Base-by-base conservation (phyloP, 495 filamentous ascomycete species). In the Glutinoglossum americanum region DNA sequence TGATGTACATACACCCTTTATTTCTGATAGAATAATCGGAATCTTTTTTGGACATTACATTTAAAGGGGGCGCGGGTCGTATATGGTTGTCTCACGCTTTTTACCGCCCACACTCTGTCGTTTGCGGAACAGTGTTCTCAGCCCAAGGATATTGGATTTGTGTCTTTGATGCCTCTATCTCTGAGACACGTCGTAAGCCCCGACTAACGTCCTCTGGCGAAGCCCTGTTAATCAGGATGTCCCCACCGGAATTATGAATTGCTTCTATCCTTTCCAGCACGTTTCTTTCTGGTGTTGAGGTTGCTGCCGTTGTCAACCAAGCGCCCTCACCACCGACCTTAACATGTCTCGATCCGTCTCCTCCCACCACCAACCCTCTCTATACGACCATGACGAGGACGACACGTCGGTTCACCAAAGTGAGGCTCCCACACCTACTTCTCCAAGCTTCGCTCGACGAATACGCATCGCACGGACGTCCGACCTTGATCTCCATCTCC, bases 401-500 rank as follows among this genome's bases (percentile, higher is more conserved):
- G n/a, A 53, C 49, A 27, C 26, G 28, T 53, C 49, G 11, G 49
- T 6, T 28, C 49, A 53, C 23, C 49, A 27, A 53, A 53, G 49
- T 30, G 49, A 32, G 19, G 49, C 26, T 53, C 49, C 21, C 0
- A 53, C 59, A 41, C 54, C 54, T 21, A 60, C 57, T 23, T 60
- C 53, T 45, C 59, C 59, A 21, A 45, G 7, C 23, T 44, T 45
- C 33, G 25, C 48, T 35, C 54, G 65, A 56, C 55, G 49, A 28
- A 32, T 62, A 21, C 35, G 55, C 13, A 63, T 60, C 0, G 56
- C 64, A 5, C 41, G 62, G 23, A 56, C 64, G 15, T 66, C 65
- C 0, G 66, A 69, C 23, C n/a, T 65, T 33, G 63, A 69, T 56
- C 57, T 69, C 11, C 57, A 60, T 6, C 59, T 59, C 32, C 49